A percentile compares a stretch with the other conserved stretches of the same genome.
Conservation (phyloP, 2,329 filamentous ascomycete species). For the Fusarium chlamydosporum region DNA sequence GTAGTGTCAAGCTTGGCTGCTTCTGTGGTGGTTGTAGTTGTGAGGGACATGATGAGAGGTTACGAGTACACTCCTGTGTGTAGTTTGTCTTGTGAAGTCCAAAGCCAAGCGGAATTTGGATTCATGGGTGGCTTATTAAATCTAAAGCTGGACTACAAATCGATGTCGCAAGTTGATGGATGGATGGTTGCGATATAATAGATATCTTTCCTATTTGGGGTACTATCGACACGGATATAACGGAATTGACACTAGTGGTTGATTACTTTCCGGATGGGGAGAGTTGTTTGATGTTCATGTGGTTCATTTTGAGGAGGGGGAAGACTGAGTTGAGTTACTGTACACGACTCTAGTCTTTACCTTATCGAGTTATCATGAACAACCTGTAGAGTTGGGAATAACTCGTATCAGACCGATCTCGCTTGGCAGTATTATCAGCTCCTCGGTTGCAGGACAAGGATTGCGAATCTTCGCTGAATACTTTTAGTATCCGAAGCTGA, state of each 20-base stretch:
- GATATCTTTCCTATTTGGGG: conserved; percentile 29
- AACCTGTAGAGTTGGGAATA: neutral
- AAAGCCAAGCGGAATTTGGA: conserved; percentile 18
- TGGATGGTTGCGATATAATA: conserved; percentile 5
- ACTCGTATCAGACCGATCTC: neutral
- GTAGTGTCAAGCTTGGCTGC: conserved; percentile 27
- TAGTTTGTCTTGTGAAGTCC: neutral
- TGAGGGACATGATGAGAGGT: conserved; percentile 24
- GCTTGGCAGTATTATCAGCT: neutral
- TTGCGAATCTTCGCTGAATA: conserved; percentile 6
- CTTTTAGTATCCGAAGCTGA: conserved; percentile 8
- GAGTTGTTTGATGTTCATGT: conserved; percentile 13
- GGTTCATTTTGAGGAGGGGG: neutral
- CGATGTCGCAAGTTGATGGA: neutral
- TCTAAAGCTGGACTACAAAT: conserved; percentile 8
- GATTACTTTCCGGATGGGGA: conserved; percentile 26
- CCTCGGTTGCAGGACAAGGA: conserved; percentile 17
- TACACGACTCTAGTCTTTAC: too few species aligned
- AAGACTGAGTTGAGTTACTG: neutral
- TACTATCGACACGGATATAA: conserved; percentile 2
- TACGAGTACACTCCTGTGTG: neutral
- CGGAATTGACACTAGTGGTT: conserved; percentile 14
- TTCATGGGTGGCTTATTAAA: conserved; percentile 25
- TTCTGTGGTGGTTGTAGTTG: conserved; percentile 22
- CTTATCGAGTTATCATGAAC: conserved; percentile 26